Base-by-base conservation (phyloP, 1,284 basidiomycete species). In the Bjerkandera adusta region DNA sequence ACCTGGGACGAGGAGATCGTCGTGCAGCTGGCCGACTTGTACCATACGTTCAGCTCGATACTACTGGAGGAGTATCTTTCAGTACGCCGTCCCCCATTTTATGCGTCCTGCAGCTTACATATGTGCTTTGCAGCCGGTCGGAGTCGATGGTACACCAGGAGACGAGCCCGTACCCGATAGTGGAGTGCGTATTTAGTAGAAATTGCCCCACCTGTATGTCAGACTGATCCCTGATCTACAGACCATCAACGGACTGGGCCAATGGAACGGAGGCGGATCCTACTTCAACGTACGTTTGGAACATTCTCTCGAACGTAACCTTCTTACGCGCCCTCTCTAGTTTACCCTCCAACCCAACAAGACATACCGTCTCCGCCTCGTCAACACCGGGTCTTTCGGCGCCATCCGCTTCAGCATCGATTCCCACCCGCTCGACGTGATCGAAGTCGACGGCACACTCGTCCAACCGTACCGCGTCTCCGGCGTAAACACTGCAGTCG, bases 361-460 rank as follows among this genome's bases (percentile, higher is more conserved):
- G 48, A 60, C 58, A 10, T 73, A 77, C 51, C 75, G 78, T 27
- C 60, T 83, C 18, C 72, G 79, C n/a, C 59, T 83, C 41, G 64
- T 79, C 56, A 74, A 81, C 59, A 56, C 71, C 0, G 77, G 77
- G 26, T 66, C 68, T 21, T 69, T 72, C 54, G 69, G 70, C 16
- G 61, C 66, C n/a, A 60, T 72, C 37, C 60, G 63, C 27, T 69
- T 76, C 61, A 68, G 68, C 1, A 60, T 77, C 33, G 75, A 76
- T 49, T 54, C 53, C 3, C 75, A 77, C 56, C 60, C 62, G 0
- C 62, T 77, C 35, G 72, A 68, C 3, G 64, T 77, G 22, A 62
- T 76, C 47, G 74, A 75, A 48, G 74, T 69, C 3, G 75, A 77
- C 49, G 73, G 72, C 27, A 72, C 67, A 1, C 57, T 68, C 10